Evolutionary conservation across 176 grass and related monocot genomes (phyloP), one percentile per base, ranked within the genome.

Genomic region (Panicum miliaceum): DNA sequence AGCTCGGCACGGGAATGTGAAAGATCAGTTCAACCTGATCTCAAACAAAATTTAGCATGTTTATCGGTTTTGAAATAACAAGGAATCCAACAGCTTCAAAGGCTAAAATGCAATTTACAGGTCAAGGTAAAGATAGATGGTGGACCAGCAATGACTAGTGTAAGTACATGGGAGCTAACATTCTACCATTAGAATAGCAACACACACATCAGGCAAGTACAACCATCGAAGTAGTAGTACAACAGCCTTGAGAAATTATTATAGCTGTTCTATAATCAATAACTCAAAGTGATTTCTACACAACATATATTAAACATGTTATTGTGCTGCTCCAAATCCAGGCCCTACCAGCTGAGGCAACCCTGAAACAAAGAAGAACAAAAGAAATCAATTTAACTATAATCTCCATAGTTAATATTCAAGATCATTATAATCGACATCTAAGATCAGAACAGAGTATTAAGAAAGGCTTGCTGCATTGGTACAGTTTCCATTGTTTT

Each of bases 331-430:
- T 74, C 38, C 47, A 29, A 36, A 73, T 40, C 8, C 14, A 66
- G 54, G 20, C 38, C 14, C n/a, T 11, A 42, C 53, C 36, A 76
- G 48, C 18, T 62, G 70, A 43, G 80, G 50, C 16, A 85, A 53
- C 66, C 84, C 65, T 63, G 42, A 80, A 84, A 80, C 22, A 38
- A 80, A 10, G 50, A 88, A 54, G 7, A 27, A 71, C 19, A 4
- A 2, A 37, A 68, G 15, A 41, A 23, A 62, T 5, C 11, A 40
- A 71, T 19, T 53, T 16, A 53, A 53, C 5, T 53, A 53, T 20
- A 53, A 53, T 19, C 5, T 19, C 16, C 5, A 16, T 54, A 86
- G 19, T 0, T 29, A 15, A 45, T 79, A 75, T 0, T 80, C 34
- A 59, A 59, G 15, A 20, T 57, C 48, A 46, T 13, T 25, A 61